These are phyloP conservation scores for Trichoderma sp. DNA, from an alignment of 2,329 filamentous ascomycete genomes.

Conservation along the genomic window DNA sequence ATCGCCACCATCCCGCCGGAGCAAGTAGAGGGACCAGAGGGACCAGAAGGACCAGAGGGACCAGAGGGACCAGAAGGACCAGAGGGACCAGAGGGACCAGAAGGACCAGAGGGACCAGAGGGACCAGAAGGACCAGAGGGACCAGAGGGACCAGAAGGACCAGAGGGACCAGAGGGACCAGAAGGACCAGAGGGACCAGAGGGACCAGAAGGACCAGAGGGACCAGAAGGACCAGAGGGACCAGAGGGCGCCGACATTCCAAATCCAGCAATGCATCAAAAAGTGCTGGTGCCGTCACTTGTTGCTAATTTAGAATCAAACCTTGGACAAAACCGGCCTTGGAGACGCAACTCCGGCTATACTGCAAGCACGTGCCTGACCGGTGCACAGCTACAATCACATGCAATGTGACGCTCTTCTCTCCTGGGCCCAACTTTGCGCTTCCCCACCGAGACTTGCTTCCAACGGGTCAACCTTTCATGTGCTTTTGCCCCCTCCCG, in stretches of 20 bases:
- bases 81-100: not conserved
- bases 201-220: no score
- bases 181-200: not conserved
- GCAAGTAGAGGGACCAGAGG: not conserved
- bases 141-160: no score
- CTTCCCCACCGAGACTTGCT: not conserved
- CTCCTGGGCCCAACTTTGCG: not conserved
- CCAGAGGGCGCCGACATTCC: not conserved
- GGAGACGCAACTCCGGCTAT: not conserved
- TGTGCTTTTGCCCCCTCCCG: not conserved
- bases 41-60: no score
- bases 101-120: not conserved
- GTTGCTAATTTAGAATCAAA: not conserved
- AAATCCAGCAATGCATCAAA: not conserved
- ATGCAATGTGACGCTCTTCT: constrained; percentile 12
- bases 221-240: not conserved
- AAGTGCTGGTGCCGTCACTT: not conserved
- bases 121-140: not conserved
- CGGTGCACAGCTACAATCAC: constrained; percentile 7
- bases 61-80: not conserved
- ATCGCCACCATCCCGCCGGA: not conserved
- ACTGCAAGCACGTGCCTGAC: constrained; percentile 10
- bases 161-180: not conserved
- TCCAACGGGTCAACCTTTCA: not conserved
- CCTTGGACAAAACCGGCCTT: not conserved